Conservation (phyloP, 1,284 basidiomycete species). For the Malassezia slooffiae region DNA sequence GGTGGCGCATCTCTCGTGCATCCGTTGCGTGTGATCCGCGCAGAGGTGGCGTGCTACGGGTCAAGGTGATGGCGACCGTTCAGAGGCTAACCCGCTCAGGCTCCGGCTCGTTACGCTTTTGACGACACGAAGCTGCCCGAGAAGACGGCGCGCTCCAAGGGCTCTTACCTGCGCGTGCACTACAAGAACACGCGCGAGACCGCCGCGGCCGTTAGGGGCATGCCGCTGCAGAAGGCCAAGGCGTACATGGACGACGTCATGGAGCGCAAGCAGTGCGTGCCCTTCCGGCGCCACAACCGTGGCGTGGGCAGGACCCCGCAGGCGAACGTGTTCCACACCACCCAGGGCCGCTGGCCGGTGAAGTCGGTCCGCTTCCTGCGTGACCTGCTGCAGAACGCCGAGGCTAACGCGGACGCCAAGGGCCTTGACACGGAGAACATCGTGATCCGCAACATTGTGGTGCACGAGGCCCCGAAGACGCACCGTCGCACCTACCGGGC, state of each 20-base stretch:
- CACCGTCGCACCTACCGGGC: constrained; percentile 99
- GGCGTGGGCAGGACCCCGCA: constrained; percentile 94
- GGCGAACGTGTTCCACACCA: constrained; percentile 93
- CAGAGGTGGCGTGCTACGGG: no score
- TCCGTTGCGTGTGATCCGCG: no score
- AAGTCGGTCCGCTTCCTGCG: constrained; percentile 95
- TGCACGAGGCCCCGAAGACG: constrained; percentile 99
- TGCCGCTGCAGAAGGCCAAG: constrained; percentile 92
- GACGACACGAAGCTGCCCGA: constrained; percentile 44
- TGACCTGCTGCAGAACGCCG: constrained; percentile 93
- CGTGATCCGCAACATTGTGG: constrained; percentile 88
- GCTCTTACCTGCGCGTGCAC: constrained; percentile 95
- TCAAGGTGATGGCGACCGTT: no score
- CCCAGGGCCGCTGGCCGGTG: constrained; percentile 98
- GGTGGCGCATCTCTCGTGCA: no score
- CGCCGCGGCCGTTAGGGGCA: constrained; percentile 55
- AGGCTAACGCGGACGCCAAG: constrained; percentile 98
- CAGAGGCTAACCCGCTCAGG: no score
- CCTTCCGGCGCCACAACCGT: constrained; percentile 92
- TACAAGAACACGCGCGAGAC: constrained; percentile 96
- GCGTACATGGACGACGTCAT: constrained; percentile 84
- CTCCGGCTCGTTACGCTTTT: constrained; percentile 44
- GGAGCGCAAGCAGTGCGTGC: constrained; percentile 94
- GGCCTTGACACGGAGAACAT: constrained; percentile 86
- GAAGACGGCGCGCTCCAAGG: constrained; percentile 56